phyloP scores from a whole-genome alignment of 176 grass and related monocot species.

The Cenchrus fungigraminus region DNA sequence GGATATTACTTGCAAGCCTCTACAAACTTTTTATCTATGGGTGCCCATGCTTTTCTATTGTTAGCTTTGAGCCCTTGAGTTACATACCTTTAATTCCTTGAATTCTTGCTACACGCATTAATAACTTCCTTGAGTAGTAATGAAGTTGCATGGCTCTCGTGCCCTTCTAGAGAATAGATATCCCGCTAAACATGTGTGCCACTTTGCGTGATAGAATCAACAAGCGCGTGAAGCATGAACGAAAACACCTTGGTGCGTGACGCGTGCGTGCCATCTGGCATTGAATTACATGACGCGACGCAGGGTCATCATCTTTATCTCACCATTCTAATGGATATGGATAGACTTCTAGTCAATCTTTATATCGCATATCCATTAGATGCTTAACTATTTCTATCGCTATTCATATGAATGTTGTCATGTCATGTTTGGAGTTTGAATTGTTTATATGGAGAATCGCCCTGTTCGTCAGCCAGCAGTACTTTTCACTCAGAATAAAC shows the following conservation, averaged over 20 bases:
- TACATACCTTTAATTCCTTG: neutral
- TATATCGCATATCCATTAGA: neutral
- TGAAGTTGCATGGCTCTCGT: too few species aligned
- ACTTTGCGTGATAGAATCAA: neutral
- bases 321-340: fast-evolving
- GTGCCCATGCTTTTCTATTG: neutral
- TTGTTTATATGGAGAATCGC: too few species aligned
- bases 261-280: neutral
- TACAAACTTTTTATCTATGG: neutral
- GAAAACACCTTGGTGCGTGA: neutral
- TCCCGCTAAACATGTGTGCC: neutral
- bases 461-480: too few species aligned
- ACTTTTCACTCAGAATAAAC: too few species aligned
- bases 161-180: neutral
- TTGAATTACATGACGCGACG: neutral
- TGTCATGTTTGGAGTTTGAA: fast-evolving
- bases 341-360: neutral
- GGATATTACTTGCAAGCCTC: neutral
- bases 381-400: neutral
- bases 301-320: neutral
- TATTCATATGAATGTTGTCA: fast-evolving
- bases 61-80: too few species aligned
- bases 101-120: neutral
- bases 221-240: too few species aligned
- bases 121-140: neutral